phyloP scores from a whole-genome alignment of 2,329 filamentous ascomycete species.

The Penicillium fuscoglaucum region DNA sequence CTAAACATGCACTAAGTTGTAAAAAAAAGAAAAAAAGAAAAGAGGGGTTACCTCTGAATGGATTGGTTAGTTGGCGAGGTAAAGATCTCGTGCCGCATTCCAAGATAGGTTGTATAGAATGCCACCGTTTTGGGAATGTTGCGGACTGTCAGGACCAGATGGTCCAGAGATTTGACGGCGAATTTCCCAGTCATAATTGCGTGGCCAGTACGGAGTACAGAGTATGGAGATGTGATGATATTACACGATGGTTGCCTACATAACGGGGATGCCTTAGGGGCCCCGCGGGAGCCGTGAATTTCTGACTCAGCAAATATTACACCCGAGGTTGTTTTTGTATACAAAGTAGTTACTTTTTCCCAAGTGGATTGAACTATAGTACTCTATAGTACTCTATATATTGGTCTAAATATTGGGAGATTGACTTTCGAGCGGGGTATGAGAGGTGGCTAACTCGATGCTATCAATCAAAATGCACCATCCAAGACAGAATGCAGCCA shows the following conservation, averaged over 20 bases:
- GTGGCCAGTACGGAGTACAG: neutral
- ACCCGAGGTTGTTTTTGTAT: neutral
- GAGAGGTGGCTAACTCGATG: neutral
- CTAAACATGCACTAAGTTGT: neutral
- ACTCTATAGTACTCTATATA: neutral
- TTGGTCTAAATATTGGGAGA: neutral
- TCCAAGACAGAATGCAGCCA: neutral
- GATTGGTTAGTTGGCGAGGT: conserved; percentile 40
- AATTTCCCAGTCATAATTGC: conserved; percentile 21
- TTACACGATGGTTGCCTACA: neutral
- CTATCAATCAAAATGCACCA: neutral
- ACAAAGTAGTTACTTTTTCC: too few species aligned
- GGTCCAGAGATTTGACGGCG: conserved; percentile 54
- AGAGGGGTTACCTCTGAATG: conserved; percentile 22
- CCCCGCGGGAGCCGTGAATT: neutral
- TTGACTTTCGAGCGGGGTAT: neutral
- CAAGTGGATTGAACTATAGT: neutral
- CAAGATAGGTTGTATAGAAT: conserved; percentile 59
- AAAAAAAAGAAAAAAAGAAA: neutral
- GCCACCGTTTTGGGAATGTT: conserved; percentile 51
- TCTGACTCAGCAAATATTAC: neutral
- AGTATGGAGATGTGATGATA: neutral
- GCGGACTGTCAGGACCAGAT: conserved; percentile 61
- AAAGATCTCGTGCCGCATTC: conserved; percentile 59
- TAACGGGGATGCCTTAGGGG: neutral